phyloP scores from a whole-genome alignment of 805 yeast species.

The Saccharomycopsis malanga region DNA sequence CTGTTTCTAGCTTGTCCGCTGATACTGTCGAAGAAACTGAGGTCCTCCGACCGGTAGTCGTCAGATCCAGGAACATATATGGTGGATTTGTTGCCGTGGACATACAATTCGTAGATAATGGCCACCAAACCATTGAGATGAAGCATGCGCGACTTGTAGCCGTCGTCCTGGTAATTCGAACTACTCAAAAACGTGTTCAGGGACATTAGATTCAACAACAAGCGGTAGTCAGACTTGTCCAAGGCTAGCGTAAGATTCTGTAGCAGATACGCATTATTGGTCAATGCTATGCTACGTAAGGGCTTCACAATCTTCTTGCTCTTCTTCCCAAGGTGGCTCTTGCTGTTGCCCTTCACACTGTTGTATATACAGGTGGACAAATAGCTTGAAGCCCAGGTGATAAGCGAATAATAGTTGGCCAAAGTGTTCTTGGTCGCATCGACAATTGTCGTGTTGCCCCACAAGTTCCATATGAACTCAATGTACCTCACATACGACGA shows the following conservation, averaged over 20 bases:
- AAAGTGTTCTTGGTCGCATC: neutral
- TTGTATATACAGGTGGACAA: constrained; percentile 6
- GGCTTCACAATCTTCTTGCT: constrained; percentile 2
- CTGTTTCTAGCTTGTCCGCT: neutral
- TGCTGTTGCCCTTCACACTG: neutral
- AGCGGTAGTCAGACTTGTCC: constrained; percentile 5
- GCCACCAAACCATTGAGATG: constrained; percentile 19
- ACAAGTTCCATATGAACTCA: constrained; percentile 8
- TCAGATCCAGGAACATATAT: constrained; percentile 1
- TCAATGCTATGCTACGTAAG: constrained; percentile 7
- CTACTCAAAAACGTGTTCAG: constrained; percentile 9
- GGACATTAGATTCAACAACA: constrained; percentile 12
- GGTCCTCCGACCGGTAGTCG: neutral
- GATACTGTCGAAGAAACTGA: neutral
- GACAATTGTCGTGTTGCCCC: constrained; percentile 10
- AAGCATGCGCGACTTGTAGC: constrained; percentile 4
- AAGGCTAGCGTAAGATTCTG: constrained; percentile 3
- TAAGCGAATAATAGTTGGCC: constrained; percentile 13
- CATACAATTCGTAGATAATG: constrained; percentile 15
- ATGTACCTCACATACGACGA: neutral
- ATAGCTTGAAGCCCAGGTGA: constrained; percentile 13
- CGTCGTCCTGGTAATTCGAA: constrained; percentile 8
- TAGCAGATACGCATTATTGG: constrained; percentile 5
- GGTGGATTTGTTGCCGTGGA: constrained; percentile 6
- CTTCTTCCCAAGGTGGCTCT: constrained; percentile 4